phyloP scores from a whole-genome alignment of 2,329 filamentous ascomycete genomes.

The Thielaviopsis populi region DNA sequence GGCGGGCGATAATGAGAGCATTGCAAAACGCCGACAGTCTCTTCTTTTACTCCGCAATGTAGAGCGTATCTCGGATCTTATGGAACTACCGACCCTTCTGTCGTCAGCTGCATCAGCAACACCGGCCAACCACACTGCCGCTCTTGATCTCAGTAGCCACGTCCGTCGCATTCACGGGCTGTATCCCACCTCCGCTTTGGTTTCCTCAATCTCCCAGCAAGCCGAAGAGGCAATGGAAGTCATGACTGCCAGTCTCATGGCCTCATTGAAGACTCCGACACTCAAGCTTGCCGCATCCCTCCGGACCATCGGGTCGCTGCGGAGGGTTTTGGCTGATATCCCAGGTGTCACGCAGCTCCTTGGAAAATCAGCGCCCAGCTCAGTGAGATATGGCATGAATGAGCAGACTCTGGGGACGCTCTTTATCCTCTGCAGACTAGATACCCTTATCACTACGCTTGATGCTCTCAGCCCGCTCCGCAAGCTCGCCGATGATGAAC shows the following conservation, averaged over 20 bases:
- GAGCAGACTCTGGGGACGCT: constrained; percentile 65
- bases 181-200: constrained; percentile 63
- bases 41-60: constrained; percentile 74
- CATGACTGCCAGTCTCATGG: constrained; percentile 73
- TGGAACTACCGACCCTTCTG: constrained; percentile 76
- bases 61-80: constrained; percentile 75
- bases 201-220: constrained; percentile 57
- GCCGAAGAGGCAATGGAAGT: constrained; percentile 78
- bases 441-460: constrained; percentile 64
- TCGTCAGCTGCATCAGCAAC: constrained; percentile 57
- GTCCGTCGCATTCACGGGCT: constrained; percentile 72
- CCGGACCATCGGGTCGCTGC: constrained; percentile 80
- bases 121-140: constrained; percentile 68
- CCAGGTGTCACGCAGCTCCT: constrained; percentile 18
- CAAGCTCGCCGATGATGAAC: constrained; percentile 82
- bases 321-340: constrained; percentile 64
- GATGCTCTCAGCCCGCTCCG: constrained; percentile 71
- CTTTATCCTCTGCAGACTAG: constrained; percentile 74
- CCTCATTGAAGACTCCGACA: constrained; percentile 57
- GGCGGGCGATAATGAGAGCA: constrained; percentile 45
- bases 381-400: constrained; percentile 13
- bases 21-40: constrained; percentile 62
- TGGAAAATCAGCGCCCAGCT: background rate
- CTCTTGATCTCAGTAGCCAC: constrained; percentile 83
- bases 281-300: constrained; percentile 83